Conservation (phyloP, 2,329 filamentous ascomycete genomes). For the Ophiostoma ips region DNA sequence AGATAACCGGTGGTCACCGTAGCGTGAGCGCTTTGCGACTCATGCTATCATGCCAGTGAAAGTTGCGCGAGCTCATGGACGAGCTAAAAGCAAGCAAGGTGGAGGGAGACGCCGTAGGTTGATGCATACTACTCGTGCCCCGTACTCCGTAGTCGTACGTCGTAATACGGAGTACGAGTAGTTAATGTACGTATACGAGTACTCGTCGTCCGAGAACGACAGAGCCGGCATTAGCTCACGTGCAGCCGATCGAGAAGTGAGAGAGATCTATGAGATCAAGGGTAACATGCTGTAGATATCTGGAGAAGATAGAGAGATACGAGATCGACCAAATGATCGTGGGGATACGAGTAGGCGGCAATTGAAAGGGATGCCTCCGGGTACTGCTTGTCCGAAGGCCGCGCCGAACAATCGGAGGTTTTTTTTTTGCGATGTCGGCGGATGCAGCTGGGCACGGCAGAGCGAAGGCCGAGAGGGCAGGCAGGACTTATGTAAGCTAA, state of each 20-base stretch:
- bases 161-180: too few relatives aligned
- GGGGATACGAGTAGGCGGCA: neutral
- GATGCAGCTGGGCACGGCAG: neutral
- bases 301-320: neutral
- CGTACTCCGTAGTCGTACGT: too few relatives aligned
- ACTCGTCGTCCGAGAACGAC: too few relatives aligned
- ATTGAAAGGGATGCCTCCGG: neutral
- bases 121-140: too few relatives aligned
- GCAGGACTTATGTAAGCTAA: neutral
- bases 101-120: too few relatives aligned
- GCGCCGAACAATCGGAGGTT: neutral
- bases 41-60: too few relatives aligned
- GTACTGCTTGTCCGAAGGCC: neutral
- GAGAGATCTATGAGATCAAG: neutral
- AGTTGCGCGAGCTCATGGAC: too few relatives aligned
- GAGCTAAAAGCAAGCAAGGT: too few relatives aligned
- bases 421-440: constrained; percentile 1
- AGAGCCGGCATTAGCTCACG: neutral
- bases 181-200: too few relatives aligned
- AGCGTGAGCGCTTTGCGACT: too few relatives aligned
- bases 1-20: too few relatives aligned
- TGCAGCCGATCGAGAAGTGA: neutral
- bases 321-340: neutral
- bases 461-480: neutral
- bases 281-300: neutral